Evolutionary conservation across 805 yeast species (phyloP), one percentile per base, ranked within the genome.

Genomic region (Starmerella etchellsii): DNA sequence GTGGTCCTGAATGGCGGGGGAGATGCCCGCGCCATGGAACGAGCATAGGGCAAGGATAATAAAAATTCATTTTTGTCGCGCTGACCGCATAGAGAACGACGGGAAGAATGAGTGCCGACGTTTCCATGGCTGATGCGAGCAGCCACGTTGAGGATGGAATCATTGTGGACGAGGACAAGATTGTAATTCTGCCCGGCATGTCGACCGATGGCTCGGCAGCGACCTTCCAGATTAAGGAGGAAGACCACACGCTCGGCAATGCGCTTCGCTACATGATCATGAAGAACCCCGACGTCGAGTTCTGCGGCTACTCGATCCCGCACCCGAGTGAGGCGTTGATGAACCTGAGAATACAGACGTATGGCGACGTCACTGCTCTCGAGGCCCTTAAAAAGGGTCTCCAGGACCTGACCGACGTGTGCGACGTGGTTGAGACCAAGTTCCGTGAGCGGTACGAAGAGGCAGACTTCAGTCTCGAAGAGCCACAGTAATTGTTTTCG

Each of bases 221-320:
- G 1, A 83, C 95, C 4, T 91, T 91, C 66, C 94, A 88, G 62
- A 79, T 91, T 46, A 60, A 74, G 25, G 91, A 85, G 52, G 98
- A 91, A 62, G 98, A 91, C 63, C 98, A 91, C 60, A 91, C 98
- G 1, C 64, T 91, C 37, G 98, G 98, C 20, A 91, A 91, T 56
- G 81, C 97, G 5, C 71, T 91, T 39, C 76, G 96, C 59, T 87
- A 85, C 62, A 76, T 88, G 59, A 84, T 91, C 53, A 85, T 91
- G 94, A 87, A 88, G 65, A 91, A 91, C 57, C 95, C 96, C 29
- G 94, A 85, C 50, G 98, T 91, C 21, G 98, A 91, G 58, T 91
- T 91, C 61, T 88, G 97, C 58, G 98, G 98, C 42, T 91, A 91
- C 65, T 84, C 96, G 33, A 91, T 91, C 51, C 98, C 98, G 10